phyloP scores from a whole-genome alignment of 345 rosid species.

The Acer yangbiense region DNA sequence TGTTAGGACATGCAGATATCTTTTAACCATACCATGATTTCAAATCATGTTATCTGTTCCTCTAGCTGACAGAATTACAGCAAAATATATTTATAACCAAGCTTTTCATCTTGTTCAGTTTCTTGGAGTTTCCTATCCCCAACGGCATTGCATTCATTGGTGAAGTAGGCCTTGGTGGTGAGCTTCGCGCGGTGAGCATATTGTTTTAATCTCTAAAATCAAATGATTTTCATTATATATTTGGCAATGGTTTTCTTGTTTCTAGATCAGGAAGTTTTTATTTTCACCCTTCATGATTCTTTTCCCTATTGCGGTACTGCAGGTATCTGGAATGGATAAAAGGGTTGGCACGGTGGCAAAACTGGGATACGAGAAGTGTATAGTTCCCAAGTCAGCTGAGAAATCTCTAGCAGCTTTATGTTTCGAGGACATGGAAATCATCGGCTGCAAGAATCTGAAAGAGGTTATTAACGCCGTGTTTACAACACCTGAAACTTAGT shows the following conservation, averaged over 20 bases:
- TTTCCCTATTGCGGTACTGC: neutral
- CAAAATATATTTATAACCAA: neutral
- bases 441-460: constrained; percentile 77
- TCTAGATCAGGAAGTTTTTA: neutral
- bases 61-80: neutral
- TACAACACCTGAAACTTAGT: constrained; percentile 18
- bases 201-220: neutral
- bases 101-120: constrained; percentile 48
- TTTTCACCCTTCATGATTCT: neutral
- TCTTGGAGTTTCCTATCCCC: constrained; percentile 91
- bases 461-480: constrained; percentile 69
- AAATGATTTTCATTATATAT: neutral
- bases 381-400: constrained; percentile 68
- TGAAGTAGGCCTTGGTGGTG: constrained; percentile 88
- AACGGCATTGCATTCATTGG: constrained; percentile 77
- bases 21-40: neutral
- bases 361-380: constrained; percentile 74
- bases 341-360: constrained; percentile 71
- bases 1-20: neutral
- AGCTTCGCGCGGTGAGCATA: constrained; percentile 68
- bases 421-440: constrained; percentile 43
- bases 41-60: neutral
- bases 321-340: constrained; percentile 88
- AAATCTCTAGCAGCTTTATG: constrained; percentile 39
- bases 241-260: neutral